Evolutionary conservation across 2,329 filamentous ascomycete genomes (phyloP).

Genomic region (Didymella sp.): DNA sequence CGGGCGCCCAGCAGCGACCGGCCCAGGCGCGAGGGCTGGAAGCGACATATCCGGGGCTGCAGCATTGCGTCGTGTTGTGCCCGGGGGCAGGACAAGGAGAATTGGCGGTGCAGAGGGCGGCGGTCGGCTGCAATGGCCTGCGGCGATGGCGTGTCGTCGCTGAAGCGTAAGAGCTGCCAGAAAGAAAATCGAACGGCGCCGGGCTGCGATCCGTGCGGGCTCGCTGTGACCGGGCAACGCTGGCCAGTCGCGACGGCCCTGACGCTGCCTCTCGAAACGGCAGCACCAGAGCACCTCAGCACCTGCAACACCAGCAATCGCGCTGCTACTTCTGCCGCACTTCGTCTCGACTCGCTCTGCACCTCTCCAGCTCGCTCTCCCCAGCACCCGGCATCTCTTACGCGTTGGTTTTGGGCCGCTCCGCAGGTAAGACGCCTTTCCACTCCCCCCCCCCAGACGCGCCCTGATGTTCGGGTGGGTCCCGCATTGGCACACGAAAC

Average conservation of each 20-base stretch:
- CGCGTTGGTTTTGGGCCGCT: conserved; percentile 30
- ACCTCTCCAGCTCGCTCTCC: conserved; percentile 12
- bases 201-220: too few species aligned
- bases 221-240: conserved; percentile 17
- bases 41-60: conserved; percentile 68
- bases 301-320: too few species aligned
- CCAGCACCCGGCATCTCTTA: conserved; percentile 21
- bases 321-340: conserved; percentile 23
- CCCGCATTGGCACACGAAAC: conserved; percentile 31
- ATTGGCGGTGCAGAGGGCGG: conserved; percentile 29
- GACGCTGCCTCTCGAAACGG: conserved; percentile 28
- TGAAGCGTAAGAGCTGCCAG: conserved; percentile 27
- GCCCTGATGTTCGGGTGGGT: conserved; percentile 36
- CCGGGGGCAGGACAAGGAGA: conserved; percentile 23
- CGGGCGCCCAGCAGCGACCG: conserved; percentile 57
- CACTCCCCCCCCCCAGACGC: conserved; percentile 30
- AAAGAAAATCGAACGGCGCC: conserved; percentile 42
- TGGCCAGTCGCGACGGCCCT: conserved; percentile 24
- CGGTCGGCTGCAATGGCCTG: conserved; percentile 23
- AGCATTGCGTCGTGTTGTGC: conserved; percentile 60
- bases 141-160: conserved; percentile 31
- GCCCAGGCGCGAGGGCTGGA: conserved; percentile 58
- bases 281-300: conserved; percentile 1
- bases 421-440: conserved; percentile 22
- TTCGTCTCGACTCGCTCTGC: conserved; percentile 5